Evolutionary conservation across 208 protist species (phyloP), one percentile per base, ranked within the genome.

Genomic region (Acanthamoeba sp.): DNA sequence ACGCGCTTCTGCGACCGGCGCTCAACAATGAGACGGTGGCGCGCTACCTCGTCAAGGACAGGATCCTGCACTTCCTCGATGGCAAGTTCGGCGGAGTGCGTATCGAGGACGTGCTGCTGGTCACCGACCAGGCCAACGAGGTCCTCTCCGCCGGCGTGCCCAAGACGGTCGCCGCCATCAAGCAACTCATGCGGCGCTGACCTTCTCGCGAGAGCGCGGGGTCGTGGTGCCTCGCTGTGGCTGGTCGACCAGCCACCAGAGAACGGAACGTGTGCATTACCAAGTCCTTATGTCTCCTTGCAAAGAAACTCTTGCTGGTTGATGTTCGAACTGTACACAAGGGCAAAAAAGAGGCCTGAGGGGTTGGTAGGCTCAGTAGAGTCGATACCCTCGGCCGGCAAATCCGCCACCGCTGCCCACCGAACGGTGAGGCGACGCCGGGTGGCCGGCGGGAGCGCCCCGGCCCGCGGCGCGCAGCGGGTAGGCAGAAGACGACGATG

Each of bases 61-160:
- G 64, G 82, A 62, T 89, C 42, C 18, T 20, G 38, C 82, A 36
- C 3, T 89, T 89, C 82, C 82, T 89, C 82, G 82, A 89, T n/a
- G 27, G 18, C 82, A 89, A 62, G 82, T 89, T 89, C 64, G 82
- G 82, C 82, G 82, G 82, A 2, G 82, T 89, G 82, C 36, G 82
- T 20, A 89, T 89, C 82, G 82, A 89, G 45, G 82, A 89, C 82
- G 55, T 89, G 42, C 12, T 89, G 0, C 82, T 89, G 32, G 7
- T 89, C 82, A 89, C 82, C 82, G 82, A 62, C 14, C 42, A 89
- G 55, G 82, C 45, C 82, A 89, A 89, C 82, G 45, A 64, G 45
- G 38, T 89, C 82, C 82, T 89, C 82, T 89, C 82, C 20, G 82
- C 82, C 34, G 82, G 82, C 45, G 82, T 89, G 45, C 82, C 82